phyloP scores from a whole-genome alignment of 73 alveolate genomes.

The Halteria grandinella region DNA sequence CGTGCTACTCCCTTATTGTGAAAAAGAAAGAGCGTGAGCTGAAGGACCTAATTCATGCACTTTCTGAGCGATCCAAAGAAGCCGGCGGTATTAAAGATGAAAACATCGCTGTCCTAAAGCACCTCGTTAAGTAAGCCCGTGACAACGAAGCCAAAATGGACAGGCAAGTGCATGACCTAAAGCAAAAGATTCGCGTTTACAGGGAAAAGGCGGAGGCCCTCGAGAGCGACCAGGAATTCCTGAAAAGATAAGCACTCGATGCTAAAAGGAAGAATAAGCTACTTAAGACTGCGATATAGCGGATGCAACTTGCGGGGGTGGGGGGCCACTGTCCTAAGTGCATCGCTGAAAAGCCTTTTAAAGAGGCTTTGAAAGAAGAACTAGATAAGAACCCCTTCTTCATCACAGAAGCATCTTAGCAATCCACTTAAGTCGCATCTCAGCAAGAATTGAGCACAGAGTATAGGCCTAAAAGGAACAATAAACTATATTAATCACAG shows the following conservation, averaged over 20 bases:
- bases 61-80: slow-evolving; percentile 20
- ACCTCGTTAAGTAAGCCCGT: slow-evolving; percentile 5
- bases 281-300: neutral
- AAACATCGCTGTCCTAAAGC: slow-evolving; percentile 8
- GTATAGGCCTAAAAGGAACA: too few relatives aligned
- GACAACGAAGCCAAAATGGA: slow-evolving; percentile 32
- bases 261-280: neutral
- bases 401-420: too few relatives aligned
- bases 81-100: neutral
- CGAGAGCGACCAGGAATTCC: slow-evolving; percentile 12
- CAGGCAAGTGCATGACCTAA: neutral
- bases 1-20: slow-evolving; percentile 12
- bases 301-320: slow-evolving; percentile 1
- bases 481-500: too few relatives aligned
- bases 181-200: neutral
- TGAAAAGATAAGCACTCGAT: slow-evolving; percentile 19
- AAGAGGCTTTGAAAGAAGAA: too few relatives aligned
- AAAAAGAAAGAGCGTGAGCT: slow-evolving; percentile 26
- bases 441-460: too few relatives aligned
- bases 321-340: too few relatives aligned
- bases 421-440: too few relatives aligned
- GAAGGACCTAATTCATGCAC: slow-evolving; percentile 9
- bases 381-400: too few relatives aligned
- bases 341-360: too few relatives aligned
- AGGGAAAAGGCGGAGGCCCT: slow-evolving; percentile 5